phyloP scores from a whole-genome alignment of 805 yeast genomes.

The Ogataea chonburiensis region DNA sequence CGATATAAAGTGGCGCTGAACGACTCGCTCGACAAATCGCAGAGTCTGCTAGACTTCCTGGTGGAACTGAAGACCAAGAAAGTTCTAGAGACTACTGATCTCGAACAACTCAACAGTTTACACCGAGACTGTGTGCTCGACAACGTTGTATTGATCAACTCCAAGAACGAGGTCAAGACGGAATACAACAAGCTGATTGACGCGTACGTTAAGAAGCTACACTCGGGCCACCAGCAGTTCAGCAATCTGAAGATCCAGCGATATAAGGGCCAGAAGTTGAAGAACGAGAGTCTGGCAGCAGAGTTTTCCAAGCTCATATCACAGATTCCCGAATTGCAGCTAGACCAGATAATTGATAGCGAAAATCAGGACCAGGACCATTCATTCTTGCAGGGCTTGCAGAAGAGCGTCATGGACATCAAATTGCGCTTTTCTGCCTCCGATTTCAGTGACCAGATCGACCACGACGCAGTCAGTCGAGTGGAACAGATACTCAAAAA shows the following conservation, averaged over 20 bases:
- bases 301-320: constrained; percentile 18
- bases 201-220: constrained; percentile 13
- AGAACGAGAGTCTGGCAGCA: constrained; percentile 17
- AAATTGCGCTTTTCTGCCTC: constrained; percentile 12
- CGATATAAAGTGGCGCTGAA: constrained; percentile 14
- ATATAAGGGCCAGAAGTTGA: constrained; percentile 21
- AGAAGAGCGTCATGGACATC: constrained; percentile 13
- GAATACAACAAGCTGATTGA: constrained; percentile 19
- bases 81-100: constrained; percentile 4
- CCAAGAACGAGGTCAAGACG: constrained; percentile 23
- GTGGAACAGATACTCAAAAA: constrained; percentile 22
- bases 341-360: constrained; percentile 14
- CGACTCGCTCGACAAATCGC: constrained; percentile 21
- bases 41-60: constrained; percentile 12
- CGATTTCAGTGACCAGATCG: constrained; percentile 17
- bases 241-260: constrained; percentile 19
- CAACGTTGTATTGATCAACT: constrained; percentile 16
- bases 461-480: constrained; percentile 19
- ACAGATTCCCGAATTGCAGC: constrained; percentile 24
- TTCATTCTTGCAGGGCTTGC: constrained; percentile 14
- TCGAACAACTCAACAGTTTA: constrained; percentile 13
- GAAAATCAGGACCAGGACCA: constrained; percentile 12
- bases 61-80: constrained; percentile 5
- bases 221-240: constrained; percentile 19
- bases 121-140: constrained; percentile 23